These are phyloP conservation scores for Blastobotrys apis DNA, from an alignment of 1,139 yeast species.

Conservation along the genomic window DNA sequence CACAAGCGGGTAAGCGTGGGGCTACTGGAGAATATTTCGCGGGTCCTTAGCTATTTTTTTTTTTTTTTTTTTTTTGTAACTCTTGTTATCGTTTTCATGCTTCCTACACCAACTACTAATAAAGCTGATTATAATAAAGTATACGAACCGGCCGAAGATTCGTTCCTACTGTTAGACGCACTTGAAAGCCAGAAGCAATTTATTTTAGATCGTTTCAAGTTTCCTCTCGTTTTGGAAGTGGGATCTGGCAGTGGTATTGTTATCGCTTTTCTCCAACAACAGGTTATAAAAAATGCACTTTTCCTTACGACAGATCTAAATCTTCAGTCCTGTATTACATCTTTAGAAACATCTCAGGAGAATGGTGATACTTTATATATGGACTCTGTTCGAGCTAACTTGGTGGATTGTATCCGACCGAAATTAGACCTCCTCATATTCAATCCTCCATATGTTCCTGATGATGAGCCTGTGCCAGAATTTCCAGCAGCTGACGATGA, in stretches of 20 bases:
- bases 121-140: slow-evolving; percentile 37
- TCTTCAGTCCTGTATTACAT: slow-evolving; percentile 64
- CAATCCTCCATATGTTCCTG: slow-evolving; percentile 97
- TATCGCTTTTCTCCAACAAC: slow-evolving; percentile 61
- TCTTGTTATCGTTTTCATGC: slow-evolving; percentile 3
- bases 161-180: slow-evolving; percentile 74
- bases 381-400: slow-evolving; percentile 51
- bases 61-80: too few relatives aligned
- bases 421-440: slow-evolving; percentile 62
- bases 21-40: too few relatives aligned
- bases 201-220: slow-evolving; percentile 11
- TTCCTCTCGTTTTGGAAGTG: slow-evolving; percentile 69
- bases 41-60: too few relatives aligned
- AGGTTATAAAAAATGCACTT: slow-evolving; percentile 45
- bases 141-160: slow-evolving; percentile 93
- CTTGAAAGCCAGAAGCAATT: slow-evolving; percentile 54
- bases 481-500: slow-evolving; percentile 37
- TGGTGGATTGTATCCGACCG: slow-evolving; percentile 32
- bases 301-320: slow-evolving; percentile 73
- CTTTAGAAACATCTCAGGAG: slow-evolving; percentile 46
- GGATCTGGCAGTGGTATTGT: slow-evolving; percentile 93
- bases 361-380: slow-evolving; percentile 44
- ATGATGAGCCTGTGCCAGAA: slow-evolving; percentile 56
- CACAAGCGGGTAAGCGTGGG: too few relatives aligned
- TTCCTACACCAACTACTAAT: slow-evolving; percentile 12